Evolutionary conservation across 257 asterid genomes (phyloP).

Genomic region (Striga asiatica): DNA sequence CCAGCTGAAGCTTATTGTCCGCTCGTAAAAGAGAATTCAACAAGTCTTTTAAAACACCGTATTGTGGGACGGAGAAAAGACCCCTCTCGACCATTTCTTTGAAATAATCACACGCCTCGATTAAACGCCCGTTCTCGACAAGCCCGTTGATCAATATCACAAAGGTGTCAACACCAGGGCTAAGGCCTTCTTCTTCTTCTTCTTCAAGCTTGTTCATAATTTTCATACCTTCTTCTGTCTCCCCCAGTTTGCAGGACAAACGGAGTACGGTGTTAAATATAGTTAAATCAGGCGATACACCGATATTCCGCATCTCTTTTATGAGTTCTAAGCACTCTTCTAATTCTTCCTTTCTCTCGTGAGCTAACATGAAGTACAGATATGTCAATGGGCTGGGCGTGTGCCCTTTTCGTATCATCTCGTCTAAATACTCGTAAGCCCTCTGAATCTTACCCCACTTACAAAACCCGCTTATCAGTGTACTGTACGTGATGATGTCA

Average conservation of each 20-base stretch:
- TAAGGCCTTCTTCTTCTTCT: constrained; percentile 49
- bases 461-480: constrained; percentile 85
- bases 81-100: constrained; percentile 81
- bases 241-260: constrained; percentile 71
- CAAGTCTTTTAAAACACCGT: constrained; percentile 67
- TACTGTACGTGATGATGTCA: constrained; percentile 63
- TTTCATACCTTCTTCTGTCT: constrained; percentile 40
- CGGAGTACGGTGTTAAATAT: constrained; percentile 55
- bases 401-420: constrained; percentile 59
- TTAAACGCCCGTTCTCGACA: constrained; percentile 42
- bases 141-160: constrained; percentile 58
- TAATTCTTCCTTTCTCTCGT: constrained; percentile 77
- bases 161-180: constrained; percentile 75
- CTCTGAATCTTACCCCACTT: constrained; percentile 60
- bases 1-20: constrained; percentile 54
- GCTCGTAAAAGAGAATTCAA: constrained; percentile 64
- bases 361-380: constrained; percentile 68
- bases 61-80: constrained; percentile 64
- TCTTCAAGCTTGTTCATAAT: constrained; percentile 55
- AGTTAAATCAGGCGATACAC: constrained; percentile 42
- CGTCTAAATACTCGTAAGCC: constrained; percentile 55
- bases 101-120: constrained; percentile 79
- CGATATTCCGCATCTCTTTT: constrained; percentile 59
- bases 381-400: constrained; percentile 61
- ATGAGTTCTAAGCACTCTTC: constrained; percentile 71